Evolutionary conservation across 2,329 filamentous ascomycete genomes (phyloP).

Genomic region (Colletotrichum noveboracense): DNA sequence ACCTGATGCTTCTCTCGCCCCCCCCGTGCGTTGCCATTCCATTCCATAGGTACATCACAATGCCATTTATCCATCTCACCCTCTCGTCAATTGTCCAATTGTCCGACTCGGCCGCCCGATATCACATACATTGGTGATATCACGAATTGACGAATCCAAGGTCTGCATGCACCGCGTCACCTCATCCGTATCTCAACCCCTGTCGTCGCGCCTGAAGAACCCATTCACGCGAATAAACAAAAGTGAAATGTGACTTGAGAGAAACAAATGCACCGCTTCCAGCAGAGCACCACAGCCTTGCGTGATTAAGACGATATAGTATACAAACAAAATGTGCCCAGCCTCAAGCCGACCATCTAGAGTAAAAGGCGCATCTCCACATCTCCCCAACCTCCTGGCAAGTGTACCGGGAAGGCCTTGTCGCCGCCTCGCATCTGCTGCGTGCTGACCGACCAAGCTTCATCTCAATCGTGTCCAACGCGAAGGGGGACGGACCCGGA

Average conservation of each 20-base stretch:
- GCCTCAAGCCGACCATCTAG: slow-evolving; percentile 6
- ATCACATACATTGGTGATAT: background rate
- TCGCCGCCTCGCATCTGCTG: background rate
- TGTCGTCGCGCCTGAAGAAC: background rate
- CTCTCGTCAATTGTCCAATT: background rate
- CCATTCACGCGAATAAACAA: background rate
- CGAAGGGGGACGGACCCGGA: background rate
- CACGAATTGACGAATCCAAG: background rate
- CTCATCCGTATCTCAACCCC: background rate
- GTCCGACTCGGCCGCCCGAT: background rate
- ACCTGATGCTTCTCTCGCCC: background rate
- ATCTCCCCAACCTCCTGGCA: background rate
- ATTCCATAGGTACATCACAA: background rate
- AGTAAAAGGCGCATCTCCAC: background rate
- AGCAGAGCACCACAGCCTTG: slow-evolving; percentile 16
- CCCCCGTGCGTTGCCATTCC: background rate
- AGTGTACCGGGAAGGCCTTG: background rate
- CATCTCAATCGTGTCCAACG: background rate
- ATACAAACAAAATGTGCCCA: slow-evolving; percentile 2
- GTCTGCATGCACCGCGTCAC: background rate
- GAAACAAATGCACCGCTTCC: slow-evolving; percentile 14
- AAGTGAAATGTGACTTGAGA: background rate
- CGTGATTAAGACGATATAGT: slow-evolving; percentile 18
- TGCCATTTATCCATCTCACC: background rate
- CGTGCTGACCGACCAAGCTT: background rate